Base-by-base conservation (phyloP, 495 filamentous ascomycete species). In the Delitschia confertaspora region DNA sequence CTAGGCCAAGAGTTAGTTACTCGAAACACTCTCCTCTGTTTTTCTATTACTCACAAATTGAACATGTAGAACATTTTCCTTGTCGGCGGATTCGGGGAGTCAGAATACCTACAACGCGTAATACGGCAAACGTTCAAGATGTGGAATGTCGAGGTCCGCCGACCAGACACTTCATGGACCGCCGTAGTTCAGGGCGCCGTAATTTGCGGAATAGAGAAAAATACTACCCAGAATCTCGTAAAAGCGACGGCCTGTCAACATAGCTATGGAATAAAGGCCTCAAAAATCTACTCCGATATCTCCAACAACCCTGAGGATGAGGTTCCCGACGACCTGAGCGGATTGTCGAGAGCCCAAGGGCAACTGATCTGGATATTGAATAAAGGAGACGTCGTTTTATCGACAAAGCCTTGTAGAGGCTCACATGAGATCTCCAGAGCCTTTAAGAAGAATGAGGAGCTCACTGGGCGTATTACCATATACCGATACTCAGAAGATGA, bases 131-230 rank as follows among this genome's bases (percentile, higher is more conserved):
- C 45, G 6, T 30, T 54, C 1, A 11, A 24, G 4, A 27, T 45
- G 6, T 27, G 38, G 21, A 23, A 48, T 14, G 30, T 54, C 26
- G 18, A 39, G n/a, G 13, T 54, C 6, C 51, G 45, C 10, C 39
- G 23, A 18, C 51, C 45, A 5, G 45, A 49, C 14, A 47, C 45
- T n/a, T 54, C 51, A n/a, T 55, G 51, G 51, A 47, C 51, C 3
- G 46, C 51, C 1, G 51, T 55, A 23, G 47, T 47, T 2, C 46
- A 37, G 3, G 51, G 51, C 3, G 51, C 51, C 3, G 51, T 55
- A 2, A 27, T 45, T 27, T 36, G 31, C 19, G 38, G 51, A 26
- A 54, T 45, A 33, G 45, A 47, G 26, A 54, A 40, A 33, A 10
- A 18, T 3, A 41, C 13, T 13, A 19, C 35, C 7, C 22, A 13